These are phyloP conservation scores for Orobanche coerulescens DNA, from an alignment of 257 asterid genomes.

Conservation along the genomic window DNA sequence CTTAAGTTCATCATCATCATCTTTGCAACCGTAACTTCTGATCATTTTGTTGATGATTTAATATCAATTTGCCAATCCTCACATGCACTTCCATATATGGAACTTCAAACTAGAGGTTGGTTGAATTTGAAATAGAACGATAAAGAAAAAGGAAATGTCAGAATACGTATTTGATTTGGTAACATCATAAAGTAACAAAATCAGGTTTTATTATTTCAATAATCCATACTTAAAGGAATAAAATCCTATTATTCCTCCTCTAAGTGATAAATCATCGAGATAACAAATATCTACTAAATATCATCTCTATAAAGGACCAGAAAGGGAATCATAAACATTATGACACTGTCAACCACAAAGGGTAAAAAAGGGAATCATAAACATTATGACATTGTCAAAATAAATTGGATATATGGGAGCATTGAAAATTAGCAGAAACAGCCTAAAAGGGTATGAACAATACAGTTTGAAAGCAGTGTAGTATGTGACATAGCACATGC, in stretches of 20 bases:
- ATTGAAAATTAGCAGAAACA: neutral
- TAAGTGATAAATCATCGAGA: too few species aligned
- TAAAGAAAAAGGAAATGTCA: neutral
- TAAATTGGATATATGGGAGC: neutral
- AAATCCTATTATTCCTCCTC: too few species aligned
- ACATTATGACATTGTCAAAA: neutral
- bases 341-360: too few species aligned
- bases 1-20: neutral
- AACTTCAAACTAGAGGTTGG: neutral
- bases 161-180: neutral
- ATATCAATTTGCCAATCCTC: conserved; percentile 10
- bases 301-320: too few species aligned
- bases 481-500: conserved; percentile 13
- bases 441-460: conserved; percentile 3
- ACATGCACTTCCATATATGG: neutral
- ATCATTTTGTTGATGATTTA: conserved; percentile 2
- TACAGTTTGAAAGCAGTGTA: conserved; percentile 7
- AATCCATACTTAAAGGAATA: neutral
- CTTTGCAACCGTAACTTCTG: neutral
- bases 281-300: too few species aligned
- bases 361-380: neutral
- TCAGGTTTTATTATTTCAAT: neutral
- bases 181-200: neutral
- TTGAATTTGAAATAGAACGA: neutral
- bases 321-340: too few species aligned